Percentiles rank a stretch among this genome's conserved stretches.
Conservation (phyloP, 2,329 filamentous ascomycete genomes). For the Xylaria sp. region DNA sequence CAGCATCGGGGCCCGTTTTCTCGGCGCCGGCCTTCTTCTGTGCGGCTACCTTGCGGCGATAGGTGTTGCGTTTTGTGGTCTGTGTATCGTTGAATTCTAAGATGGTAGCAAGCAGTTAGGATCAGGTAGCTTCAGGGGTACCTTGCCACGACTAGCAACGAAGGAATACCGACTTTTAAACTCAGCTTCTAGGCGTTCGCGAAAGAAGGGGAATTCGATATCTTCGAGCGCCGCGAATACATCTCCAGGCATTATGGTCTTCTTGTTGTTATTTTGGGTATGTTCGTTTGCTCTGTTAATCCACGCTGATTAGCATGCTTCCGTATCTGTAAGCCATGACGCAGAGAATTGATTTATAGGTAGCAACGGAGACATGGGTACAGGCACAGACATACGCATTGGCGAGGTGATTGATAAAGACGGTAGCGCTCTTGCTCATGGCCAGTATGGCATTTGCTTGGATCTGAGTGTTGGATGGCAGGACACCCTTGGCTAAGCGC, state of each 20-base stretch:
- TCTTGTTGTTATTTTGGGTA: constrained; percentile 74
- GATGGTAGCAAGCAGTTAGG: constrained; percentile 1
- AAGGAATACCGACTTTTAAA: constrained; percentile 70
- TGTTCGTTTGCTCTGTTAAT: constrained; percentile 75
- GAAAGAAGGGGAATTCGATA: constrained; percentile 79
- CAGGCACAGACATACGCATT: constrained; percentile 68
- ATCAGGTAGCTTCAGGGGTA: neutral
- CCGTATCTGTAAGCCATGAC: neutral
- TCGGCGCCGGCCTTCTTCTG: constrained; percentile 62
- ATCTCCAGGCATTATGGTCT: constrained; percentile 80
- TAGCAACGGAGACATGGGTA: neutral
- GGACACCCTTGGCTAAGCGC: constrained; percentile 80
- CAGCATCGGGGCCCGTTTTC: constrained; percentile 42
- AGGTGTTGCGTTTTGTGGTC: constrained; percentile 78
- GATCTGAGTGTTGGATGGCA: constrained; percentile 84
- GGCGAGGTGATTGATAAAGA: constrained; percentile 85
- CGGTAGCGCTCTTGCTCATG: constrained; percentile 82
- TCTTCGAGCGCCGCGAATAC: constrained; percentile 83
- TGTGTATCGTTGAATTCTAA: constrained; percentile 78
- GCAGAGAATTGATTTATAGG: neutral
- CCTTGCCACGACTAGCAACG: neutral
- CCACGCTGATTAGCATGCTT: constrained; percentile 11
- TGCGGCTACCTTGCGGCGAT: constrained; percentile 75
- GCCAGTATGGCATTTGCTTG: constrained; percentile 84
- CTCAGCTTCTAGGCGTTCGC: constrained; percentile 75